Evolutionary conservation across 2,329 filamentous ascomycete genomes (phyloP), one percentile per base, ranked within the genome.

Genomic region (Phaeosphaeriaceae sp.): DNA sequence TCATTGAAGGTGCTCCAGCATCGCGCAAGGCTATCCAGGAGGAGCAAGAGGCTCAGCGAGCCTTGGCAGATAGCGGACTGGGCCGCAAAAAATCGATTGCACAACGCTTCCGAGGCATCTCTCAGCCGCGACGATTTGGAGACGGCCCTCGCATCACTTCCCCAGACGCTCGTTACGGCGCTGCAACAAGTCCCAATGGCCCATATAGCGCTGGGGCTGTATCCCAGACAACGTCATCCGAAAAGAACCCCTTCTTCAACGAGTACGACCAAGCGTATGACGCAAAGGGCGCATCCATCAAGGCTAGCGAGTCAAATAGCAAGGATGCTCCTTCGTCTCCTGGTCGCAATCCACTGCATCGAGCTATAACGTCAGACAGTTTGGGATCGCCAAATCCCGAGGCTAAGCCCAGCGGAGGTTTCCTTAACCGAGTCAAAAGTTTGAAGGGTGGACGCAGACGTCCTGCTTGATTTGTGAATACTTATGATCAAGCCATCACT

Each of bases 31-130:
- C 88, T 15, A 90, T 96, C 45, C 86, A 88, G 52, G 85, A 85
- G 41, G 84, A 93, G 64, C 87, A 83, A 26, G 91, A 89, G 53
- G 82, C 81, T 15, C 81, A 71, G 38, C 83, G 49, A 15, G 68
- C 18, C 52, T 43, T 67, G 20, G 59, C 71, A 15, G 74, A 76
- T 23, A 76, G 69, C 18, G 80, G 81, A 4, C 75, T 99, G 34
- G 86, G 88, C 60, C 87, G 94, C 52, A 97, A 97, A 81, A 97
- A 97, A 79, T 97, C 92, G 21, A 80, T 99, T 52, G 94, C 92
- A 2, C 92, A 97, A 71, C 89, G 92, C 47, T 88, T 99, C 70
- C 88, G 92, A 33, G 88, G 90, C 57, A 92, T 95, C 64, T 90
- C 87, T 70, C 87, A 86, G 54, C 83, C 82, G n/a, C 84, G 85